Evolutionary conservation across 805 yeast genomes (phyloP), one percentile per base, ranked within the genome.

Genomic region (Yarrowia porcina): DNA sequence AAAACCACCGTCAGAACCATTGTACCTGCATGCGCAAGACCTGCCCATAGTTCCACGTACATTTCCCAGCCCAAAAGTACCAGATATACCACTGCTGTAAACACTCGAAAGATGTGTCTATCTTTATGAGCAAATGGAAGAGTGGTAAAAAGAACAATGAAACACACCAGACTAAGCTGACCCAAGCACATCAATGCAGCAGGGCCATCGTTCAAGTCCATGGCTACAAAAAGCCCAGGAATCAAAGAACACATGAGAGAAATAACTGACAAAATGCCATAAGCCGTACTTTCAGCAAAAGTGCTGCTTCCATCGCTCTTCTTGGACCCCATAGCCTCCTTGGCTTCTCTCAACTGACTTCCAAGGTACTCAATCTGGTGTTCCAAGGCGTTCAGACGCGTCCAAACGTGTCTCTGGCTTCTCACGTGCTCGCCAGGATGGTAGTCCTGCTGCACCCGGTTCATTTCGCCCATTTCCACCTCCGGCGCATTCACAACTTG

Each of bases 111-210:
- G 11, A 49, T 49, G 20, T 32, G 56, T 4, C 56, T 8, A 20
- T 32, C 56, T n/a, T 49, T 49, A 11, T 21, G 56, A 1, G 56
- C 56, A 49, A 49, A 49, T 9, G 56, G 56, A n/a, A 49, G 30
- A 17, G 56, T 49, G 5, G 56, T 49, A 13, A 49, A 49, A 3
- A 49, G 56, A 39, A 49, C 56, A 21, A 49, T 49, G 30, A 49
- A 49, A 8, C 56, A 49, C 4, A 49, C 11, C n/a, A 49, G 56
- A 21, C 56, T 32, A 5, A 49, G 32, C 39, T 49, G 56, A n/a
- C 56, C 56, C 39, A 49, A 15, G 10, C 56, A 49, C 56, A 49
- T 9, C 9, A 49, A 9, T 4, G 56, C 21, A 0, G 56, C 56
- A 10, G 56, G 56, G 15, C 56, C 56, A 8, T 49, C 56, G 6